Evolutionary conservation across 2,329 filamentous ascomycete genomes (phyloP), one percentile per base, ranked within the genome.

Genomic region (Cercospora citrullina): DNA sequence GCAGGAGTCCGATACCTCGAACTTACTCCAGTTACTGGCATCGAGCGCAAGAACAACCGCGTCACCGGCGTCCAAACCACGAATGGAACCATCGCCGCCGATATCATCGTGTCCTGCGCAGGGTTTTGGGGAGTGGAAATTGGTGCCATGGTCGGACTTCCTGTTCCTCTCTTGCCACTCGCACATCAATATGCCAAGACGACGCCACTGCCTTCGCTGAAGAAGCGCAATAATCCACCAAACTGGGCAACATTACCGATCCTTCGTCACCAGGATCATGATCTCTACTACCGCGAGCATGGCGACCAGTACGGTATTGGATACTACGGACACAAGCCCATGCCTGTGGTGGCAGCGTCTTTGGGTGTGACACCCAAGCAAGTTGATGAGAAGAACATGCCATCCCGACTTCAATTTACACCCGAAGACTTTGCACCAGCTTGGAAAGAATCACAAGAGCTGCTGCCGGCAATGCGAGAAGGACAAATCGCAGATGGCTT

Each of bases 41-140:
- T 90, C 62, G 82, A 86, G 64, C 80, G 81, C 69, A 73, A 75
- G 0, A 75, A 81, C 6, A 82, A 83, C 18, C 81, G 77, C 2
- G 86, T 89, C 12, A 88, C 86, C 0, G 87, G 87, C 1, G 87
- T 89, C 0, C 78, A 70, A 1, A 88, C 86, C 0, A 78, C 80
- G 1, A 77, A 77, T 4, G 83, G 83, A 23, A 82, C 74, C 0
- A 80, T 89, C 21, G 79, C 84, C 0, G 87, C 87, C 0, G 87
- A 90, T 64, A 85, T 89, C 26, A 81, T 89, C 61, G 77, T 90
- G 42, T 89, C 87, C 1, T 90, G 87, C 69, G 87, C 87, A 6
- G 87, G 87, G 0, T 88, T 90, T 76, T 90, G 87, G 87, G 87
- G 87, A 10, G 87, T 89, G 7, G 87, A 90, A 74, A 80, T 90